phyloP scores from a whole-genome alignment of 75 land plant genomes.

The Sequoia sempervirens region DNA sequence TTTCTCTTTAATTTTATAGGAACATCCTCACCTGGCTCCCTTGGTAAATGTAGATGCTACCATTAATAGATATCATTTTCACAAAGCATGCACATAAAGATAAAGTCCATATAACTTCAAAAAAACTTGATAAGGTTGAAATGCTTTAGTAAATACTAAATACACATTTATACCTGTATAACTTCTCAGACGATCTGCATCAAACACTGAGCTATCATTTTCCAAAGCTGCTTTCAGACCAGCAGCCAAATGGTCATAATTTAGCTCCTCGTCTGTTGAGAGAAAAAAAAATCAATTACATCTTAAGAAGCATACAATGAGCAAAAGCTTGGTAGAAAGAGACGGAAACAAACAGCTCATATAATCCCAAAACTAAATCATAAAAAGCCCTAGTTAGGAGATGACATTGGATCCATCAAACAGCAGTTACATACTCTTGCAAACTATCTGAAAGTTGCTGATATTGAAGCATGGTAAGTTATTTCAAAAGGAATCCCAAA shows the following conservation, averaged over 20 bases:
- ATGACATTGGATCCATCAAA: not conserved
- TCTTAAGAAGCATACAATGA: not conserved
- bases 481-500: not conserved
- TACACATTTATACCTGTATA: constrained; percentile 52
- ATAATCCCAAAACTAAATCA: not conserved
- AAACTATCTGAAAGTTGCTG: not conserved
- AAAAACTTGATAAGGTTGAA: not conserved
- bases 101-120: not conserved
- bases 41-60: not conserved
- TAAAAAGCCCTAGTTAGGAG: not conserved
- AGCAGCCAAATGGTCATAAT: constrained; percentile 80
- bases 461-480: not conserved
- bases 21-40: not conserved
- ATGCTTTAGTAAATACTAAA: not conserved
- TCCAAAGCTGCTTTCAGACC: constrained; percentile 72
- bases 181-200: constrained; percentile 75
- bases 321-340: not conserved
- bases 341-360: not conserved
- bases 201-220: constrained; percentile 68
- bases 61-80: not conserved
- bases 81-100: not conserved
- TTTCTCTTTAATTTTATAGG: not conserved
- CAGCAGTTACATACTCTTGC: not conserved
- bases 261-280: constrained; percentile 66
- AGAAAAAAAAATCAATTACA: not conserved